phyloP scores from a whole-genome alignment of 2,329 filamentous ascomycete species.

The Penicillium brevicompactum region DNA sequence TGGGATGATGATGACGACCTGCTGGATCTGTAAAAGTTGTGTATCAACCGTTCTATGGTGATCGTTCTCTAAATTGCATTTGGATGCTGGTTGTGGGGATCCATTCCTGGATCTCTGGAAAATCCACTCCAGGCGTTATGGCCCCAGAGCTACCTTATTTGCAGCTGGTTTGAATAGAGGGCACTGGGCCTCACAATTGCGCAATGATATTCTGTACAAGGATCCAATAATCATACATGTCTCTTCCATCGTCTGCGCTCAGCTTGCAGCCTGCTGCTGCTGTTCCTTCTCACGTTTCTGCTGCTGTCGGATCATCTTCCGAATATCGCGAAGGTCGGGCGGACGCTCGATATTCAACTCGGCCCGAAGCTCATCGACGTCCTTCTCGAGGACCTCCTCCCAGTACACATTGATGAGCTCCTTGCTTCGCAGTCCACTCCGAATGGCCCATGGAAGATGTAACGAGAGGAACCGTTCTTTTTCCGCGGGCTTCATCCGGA shows the following conservation, averaged over 20 bases:
- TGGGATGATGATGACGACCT: slow-evolving; percentile 73
- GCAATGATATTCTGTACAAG: slow-evolving; percentile 10
- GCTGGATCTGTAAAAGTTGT: slow-evolving; percentile 40
- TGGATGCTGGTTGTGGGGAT: slow-evolving; percentile 1
- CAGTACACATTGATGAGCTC: slow-evolving; percentile 96
- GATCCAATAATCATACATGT: slow-evolving; percentile 21
- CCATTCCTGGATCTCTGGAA: slow-evolving; percentile 2
- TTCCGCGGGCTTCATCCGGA: slow-evolving; percentile 65
- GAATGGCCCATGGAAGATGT: slow-evolving; percentile 84
- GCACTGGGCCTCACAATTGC: slow-evolving; percentile 2
- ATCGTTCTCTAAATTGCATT: slow-evolving; percentile 1
- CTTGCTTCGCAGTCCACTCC: slow-evolving; percentile 73
- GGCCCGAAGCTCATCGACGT: slow-evolving; percentile 73
- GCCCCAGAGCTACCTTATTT: slow-evolving; percentile 13
- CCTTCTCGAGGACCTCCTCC: slow-evolving; percentile 88
- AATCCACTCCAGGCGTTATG: slow-evolving; percentile 17
- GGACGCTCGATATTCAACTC: slow-evolving; percentile 85
- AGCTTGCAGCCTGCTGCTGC: slow-evolving; percentile 23
- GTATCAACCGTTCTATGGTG: neutral
- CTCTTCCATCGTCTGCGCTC: neutral
- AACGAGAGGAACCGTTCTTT: slow-evolving; percentile 64
- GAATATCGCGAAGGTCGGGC: slow-evolving; percentile 78
- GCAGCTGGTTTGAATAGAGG: neutral
- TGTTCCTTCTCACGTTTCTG: slow-evolving; percentile 65
- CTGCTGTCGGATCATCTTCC: slow-evolving; percentile 70